Conservation (phyloP, 192 early-diverging fungal genomes). For the Entomortierella chlamydospora region DNA sequence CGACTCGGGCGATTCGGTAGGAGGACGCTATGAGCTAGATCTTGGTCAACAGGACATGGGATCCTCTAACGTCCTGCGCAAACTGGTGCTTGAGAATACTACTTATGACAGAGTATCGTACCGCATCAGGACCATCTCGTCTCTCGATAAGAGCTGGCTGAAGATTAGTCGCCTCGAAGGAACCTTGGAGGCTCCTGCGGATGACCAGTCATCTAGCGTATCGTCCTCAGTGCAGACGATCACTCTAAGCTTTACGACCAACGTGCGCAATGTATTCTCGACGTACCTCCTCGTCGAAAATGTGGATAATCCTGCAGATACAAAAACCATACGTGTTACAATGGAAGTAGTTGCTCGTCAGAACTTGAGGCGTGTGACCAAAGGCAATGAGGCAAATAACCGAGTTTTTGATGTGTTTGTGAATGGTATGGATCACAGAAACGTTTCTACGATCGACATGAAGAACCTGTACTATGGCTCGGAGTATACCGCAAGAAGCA, state of each 20-base stretch:
- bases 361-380: slow-evolving; percentile 55
- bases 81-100: slow-evolving; percentile 72
- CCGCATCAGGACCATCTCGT: slow-evolving; percentile 66
- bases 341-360: slow-evolving; percentile 74
- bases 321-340: slow-evolving; percentile 75
- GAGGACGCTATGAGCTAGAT: slow-evolving; percentile 80
- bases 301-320: slow-evolving; percentile 76
- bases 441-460: slow-evolving; percentile 71
- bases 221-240: slow-evolving; percentile 59
- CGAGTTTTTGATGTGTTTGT: slow-evolving; percentile 82
- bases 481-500: slow-evolving; percentile 76
- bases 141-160: slow-evolving; percentile 72
- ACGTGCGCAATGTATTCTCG: slow-evolving; percentile 70
- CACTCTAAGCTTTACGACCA: slow-evolving; percentile 70
- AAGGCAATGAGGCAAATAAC: slow-evolving; percentile 53
- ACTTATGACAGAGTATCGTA: slow-evolving; percentile 68
- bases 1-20: slow-evolving; percentile 57
- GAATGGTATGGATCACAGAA: slow-evolving; percentile 67
- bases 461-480: slow-evolving; percentile 77
- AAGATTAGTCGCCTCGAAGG: slow-evolving; percentile 76
- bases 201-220: slow-evolving; percentile 23
- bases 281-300: slow-evolving; percentile 83
- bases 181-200: slow-evolving; percentile 66
- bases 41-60: slow-evolving; percentile 84
- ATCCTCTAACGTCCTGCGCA: slow-evolving; percentile 64